phyloP scores from a whole-genome alignment of 106 monocot genomes.

The Xerophyta viscosa region DNA sequence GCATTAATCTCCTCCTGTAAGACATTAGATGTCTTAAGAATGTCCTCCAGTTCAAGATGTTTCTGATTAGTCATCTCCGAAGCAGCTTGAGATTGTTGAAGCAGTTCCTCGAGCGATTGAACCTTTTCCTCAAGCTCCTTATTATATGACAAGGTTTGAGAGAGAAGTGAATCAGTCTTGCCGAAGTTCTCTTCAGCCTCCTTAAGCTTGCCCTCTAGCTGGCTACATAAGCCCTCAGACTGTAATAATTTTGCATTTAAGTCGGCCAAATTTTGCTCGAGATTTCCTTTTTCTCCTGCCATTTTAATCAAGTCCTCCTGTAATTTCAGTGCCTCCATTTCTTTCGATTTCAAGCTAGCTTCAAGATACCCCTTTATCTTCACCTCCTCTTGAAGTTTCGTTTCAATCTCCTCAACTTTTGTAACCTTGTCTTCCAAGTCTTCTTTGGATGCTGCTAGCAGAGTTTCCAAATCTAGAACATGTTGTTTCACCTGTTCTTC shows the following conservation, averaged over 20 bases:
- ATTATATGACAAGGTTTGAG: conserved; percentile 37
- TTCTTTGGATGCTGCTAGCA: conserved; percentile 34
- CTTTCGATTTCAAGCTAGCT: conserved; percentile 26
- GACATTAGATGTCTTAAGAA: conserved; percentile 32
- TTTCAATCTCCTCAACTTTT: conserved; percentile 26
- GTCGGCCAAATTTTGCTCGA: conserved; percentile 31
- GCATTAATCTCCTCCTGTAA: conserved; percentile 36
- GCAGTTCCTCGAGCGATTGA: conserved; percentile 50
- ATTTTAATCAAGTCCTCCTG: conserved; percentile 49
- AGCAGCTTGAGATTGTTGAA: conserved; percentile 19
- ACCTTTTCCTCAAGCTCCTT: conserved; percentile 51
- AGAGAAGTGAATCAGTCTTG: conserved; percentile 36
- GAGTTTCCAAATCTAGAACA: conserved; percentile 29
- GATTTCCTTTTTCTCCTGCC: conserved; percentile 44
- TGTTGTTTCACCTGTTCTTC: conserved; percentile 56
- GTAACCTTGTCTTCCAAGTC: conserved; percentile 37
- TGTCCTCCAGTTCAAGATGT: conserved; percentile 49
- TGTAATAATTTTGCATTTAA: conserved; percentile 28
- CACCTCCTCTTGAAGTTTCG: conserved; percentile 39
- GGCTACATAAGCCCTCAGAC: conserved; percentile 20
- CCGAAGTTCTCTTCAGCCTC: conserved; percentile 33
- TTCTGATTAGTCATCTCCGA: conserved; percentile 30
- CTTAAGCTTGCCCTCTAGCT: conserved; percentile 45
- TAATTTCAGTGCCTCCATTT: conserved; percentile 28
- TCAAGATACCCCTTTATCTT: conserved; percentile 38